Evolutionary conservation across 176 grass and related monocot species (phyloP).

Genomic region (Triticum aestivum): IWGSC_CS_RefSeq_v2.1 NC_057806.1:140350209-140350708

Average conservation of each 20-base stretch:
- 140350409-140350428: neutral
- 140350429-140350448: neutral
- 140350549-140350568: neutral
- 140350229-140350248: neutral
- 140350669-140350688: neutral
- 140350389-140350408: neutral
- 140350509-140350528: neutral
- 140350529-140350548: neutral
- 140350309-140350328: neutral
- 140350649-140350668: too few species aligned
- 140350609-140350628: too few species aligned
- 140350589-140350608: too few species aligned
- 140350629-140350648: too few species aligned
- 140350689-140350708: neutral
- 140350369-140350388: neutral
- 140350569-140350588: too few species aligned
- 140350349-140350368: neutral
- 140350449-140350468: neutral
- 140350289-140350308: neutral
- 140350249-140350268: constrained; percentile 10
- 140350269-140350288: neutral
- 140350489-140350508: too few species aligned
- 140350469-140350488: neutral
- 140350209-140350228: neutral
- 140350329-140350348: neutral